These are phyloP conservation scores for Chlamydomonas sphaeroides DNA, from an alignment of 139 green algal species.

Conservation along the genomic window DNA sequence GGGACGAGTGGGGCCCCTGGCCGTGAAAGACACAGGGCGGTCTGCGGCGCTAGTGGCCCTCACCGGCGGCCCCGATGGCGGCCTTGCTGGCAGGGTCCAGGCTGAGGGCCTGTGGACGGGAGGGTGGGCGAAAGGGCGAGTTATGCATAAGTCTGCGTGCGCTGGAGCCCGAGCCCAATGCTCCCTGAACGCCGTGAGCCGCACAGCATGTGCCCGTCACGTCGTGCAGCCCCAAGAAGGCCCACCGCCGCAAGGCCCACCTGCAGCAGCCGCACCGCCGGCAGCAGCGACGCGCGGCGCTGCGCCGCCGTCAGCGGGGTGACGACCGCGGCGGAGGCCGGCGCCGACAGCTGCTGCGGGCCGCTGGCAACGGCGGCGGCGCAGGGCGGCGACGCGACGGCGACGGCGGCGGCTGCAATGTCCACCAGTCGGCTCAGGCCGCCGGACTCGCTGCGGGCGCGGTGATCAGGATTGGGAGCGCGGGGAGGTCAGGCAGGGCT, in stretches of 20 bases:
- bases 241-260: too few relatives aligned
- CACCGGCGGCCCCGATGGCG: constrained; percentile 35
- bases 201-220: too few relatives aligned
- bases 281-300: not conserved
- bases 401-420: constrained; percentile 8
- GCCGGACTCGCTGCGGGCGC: constrained; percentile 25
- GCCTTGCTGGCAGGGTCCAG: constrained; percentile 35
- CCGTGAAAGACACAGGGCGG: too few relatives aligned
- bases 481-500: too few relatives aligned
- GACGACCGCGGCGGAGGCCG: too few relatives aligned
- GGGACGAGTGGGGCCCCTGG: too few relatives aligned
- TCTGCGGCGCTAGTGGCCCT: too few relatives aligned
- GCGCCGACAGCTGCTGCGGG: not conserved
- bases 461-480: not conserved
- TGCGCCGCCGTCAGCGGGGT: not conserved
- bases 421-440: constrained; percentile 40
- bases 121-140: not conserved
- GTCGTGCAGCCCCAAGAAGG: too few relatives aligned
- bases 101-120: constrained; percentile 1
- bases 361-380: not conserved
- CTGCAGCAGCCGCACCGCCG: constrained; percentile 36
- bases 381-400: not conserved
- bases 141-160: too few relatives aligned
- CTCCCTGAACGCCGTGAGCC: too few relatives aligned
- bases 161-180: too few relatives aligned